Evolutionary conservation across 148 eudicot genomes (phyloP).

Genomic region (Rhododendron kiyosumense): DNA sequence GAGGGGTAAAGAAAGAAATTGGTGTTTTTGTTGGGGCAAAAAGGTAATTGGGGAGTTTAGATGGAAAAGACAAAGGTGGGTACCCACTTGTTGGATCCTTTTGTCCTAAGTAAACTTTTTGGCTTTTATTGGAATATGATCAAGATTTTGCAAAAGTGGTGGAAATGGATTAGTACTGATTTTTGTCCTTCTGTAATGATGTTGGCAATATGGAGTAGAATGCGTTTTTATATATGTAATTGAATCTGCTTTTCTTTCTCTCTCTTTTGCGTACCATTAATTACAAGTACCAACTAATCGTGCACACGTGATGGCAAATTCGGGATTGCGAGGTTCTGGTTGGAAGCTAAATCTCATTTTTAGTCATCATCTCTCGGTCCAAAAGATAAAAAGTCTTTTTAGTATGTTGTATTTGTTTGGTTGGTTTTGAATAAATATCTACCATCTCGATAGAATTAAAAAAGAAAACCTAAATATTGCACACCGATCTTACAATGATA

Average conservation of each 20-base stretch:
- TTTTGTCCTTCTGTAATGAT: conserved; percentile 21
- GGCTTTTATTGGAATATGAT: conserved; percentile 34
- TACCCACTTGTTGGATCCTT: conserved; percentile 29
- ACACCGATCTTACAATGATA: background rate
- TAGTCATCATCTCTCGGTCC: background rate
- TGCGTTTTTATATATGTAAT: background rate
- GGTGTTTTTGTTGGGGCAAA: conserved; percentile 6
- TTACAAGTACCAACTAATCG: background rate
- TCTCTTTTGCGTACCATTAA: background rate
- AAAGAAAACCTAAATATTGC: background rate
- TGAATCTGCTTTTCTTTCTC: background rate
- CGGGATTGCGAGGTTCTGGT: background rate
- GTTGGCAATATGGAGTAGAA: conserved; percentile 11
- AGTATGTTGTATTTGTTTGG: too few species aligned
- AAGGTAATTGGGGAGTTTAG: conserved; percentile 20
- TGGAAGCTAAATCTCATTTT: background rate
- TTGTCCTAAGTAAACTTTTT: conserved; percentile 26
- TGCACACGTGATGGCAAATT: background rate
- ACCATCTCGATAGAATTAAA: too few species aligned
- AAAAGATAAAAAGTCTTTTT: background rate
- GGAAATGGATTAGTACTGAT: conserved; percentile 21
- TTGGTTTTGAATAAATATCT: too few species aligned
- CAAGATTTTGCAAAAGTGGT: conserved; percentile 22
- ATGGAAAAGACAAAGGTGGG: conserved; percentile 21
- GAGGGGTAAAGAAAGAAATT: conserved; percentile 7